Evolutionary conservation across 495 filamentous ascomycete species (phyloP).

Genomic region (Podospora pseudoanserina): DNA sequence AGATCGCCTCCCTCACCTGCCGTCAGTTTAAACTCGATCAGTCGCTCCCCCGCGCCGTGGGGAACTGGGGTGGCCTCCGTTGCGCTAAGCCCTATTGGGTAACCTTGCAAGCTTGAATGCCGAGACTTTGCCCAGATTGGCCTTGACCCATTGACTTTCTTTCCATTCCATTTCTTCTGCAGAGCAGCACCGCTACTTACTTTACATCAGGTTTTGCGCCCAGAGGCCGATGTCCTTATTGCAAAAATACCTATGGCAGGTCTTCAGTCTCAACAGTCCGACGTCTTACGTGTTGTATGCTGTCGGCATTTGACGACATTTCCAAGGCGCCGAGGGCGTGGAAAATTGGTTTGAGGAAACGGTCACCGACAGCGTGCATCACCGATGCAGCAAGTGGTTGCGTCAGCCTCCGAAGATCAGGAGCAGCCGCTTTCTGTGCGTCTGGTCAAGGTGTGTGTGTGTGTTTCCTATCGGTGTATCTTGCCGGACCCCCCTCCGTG

Average conservation of each 20-base stretch:
- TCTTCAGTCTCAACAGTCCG: constrained; percentile 15
- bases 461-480: too few relatives aligned
- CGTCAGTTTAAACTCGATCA: constrained; percentile 25
- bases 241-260: constrained; percentile 13
- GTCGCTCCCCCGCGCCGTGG: constrained; percentile 2
- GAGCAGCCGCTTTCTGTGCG: neutral
- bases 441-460: neutral
- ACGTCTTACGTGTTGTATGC: constrained; percentile 2
- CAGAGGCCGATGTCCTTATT: neutral
- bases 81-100: constrained; percentile 19
- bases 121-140: constrained; percentile 17
- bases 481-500: too few relatives aligned
- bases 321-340: neutral
- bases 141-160: neutral
- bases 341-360: constrained; percentile 1
- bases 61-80: constrained; percentile 8
- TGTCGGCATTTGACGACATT: constrained; percentile 14
- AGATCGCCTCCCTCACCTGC: constrained; percentile 14
- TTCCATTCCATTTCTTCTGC: too few relatives aligned
- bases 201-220: neutral
- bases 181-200: neutral
- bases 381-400: constrained; percentile 1
- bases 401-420: neutral
- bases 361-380: constrained; percentile 4
- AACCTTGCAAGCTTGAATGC: constrained; percentile 22